Conservation (phyloP, 2,329 filamentous ascomycete genomes). For the Xylariaceae sp. region DNA sequence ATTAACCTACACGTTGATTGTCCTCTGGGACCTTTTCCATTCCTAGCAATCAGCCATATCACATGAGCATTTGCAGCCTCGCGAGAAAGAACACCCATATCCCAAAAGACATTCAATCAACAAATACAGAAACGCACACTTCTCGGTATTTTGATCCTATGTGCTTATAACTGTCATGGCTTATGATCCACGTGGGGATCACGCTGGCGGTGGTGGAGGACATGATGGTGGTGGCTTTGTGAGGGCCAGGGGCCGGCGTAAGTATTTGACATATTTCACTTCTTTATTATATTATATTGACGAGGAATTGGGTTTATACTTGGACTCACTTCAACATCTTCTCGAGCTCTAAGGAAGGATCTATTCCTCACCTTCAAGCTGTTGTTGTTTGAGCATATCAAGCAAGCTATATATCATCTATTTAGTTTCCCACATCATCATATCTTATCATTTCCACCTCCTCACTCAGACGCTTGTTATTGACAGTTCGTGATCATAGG, state of each 20-base stretch:
- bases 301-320: background rate
- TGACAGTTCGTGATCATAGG: conserved; percentile 52
- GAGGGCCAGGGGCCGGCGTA: conserved; percentile 56
- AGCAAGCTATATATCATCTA: background rate
- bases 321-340: background rate
- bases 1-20: background rate
- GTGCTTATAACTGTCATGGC: conserved; percentile 45
- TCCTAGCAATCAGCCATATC: background rate
- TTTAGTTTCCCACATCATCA: background rate
- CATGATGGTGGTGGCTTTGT: conserved; percentile 49
- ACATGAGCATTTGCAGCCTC: background rate
- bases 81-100: background rate
- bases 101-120: background rate
- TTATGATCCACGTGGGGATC: conserved; percentile 57
- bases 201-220: conserved; percentile 42
- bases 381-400: background rate
- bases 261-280: conserved; percentile 36
- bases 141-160: conserved; percentile 8
- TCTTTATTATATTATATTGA: background rate
- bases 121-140: background rate
- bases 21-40: background rate
- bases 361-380: background rate
- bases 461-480: background rate
- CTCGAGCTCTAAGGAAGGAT: background rate
- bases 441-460: background rate